Base-by-base conservation (phyloP, 257 asterid species). In the Lycium ferocissimum region DNA sequence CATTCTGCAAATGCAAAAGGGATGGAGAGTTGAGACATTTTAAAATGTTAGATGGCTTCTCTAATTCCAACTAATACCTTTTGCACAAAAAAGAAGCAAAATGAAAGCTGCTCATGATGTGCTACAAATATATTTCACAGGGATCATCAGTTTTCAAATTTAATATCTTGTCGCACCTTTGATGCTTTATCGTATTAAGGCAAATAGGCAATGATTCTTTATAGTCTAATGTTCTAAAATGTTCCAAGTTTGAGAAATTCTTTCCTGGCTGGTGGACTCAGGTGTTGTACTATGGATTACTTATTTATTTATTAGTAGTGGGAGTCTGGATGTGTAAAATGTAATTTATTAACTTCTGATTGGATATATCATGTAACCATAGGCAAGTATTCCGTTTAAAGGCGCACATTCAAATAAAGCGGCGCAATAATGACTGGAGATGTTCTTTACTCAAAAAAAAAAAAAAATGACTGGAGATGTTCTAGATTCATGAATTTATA, bases 211-310 rank as follows among this genome's bases (percentile, higher is more conserved):
- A 38, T 22, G 47, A 76, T 51, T 76, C 82, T 26, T 15, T 76
- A 37, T 69, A 76, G 38, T 76, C 47, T 76, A 53, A 76, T 49
- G 82, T 76, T 22, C 63, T 76, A 53, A 49, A 22, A 76, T 49
- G 82, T 76, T 22, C 63, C 14, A 7, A 76, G 47, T 53, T 22
- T 53, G 82, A 7, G 26, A 76, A 51, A 26, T 51, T 76, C 65
- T 14, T 76, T 49, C 63, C 51, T 49, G 47, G 26, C 63, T 3
- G 45, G 47, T 76, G 62, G 18, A 45, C 63, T 51, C 9, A 33
- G 26, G 11, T 51, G 47, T 26, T 76, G 47, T 76, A 76, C 63
- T 13, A 12, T 22, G 63, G 38, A 35, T 51, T 76, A 26, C 59
- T 62, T 76, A 47, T 6, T 7, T 51, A 14, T 76, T 3, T 76